Evolutionary conservation across 305 asterid genomes (phyloP).

Genomic region (Coffea humblotiana): DNA sequence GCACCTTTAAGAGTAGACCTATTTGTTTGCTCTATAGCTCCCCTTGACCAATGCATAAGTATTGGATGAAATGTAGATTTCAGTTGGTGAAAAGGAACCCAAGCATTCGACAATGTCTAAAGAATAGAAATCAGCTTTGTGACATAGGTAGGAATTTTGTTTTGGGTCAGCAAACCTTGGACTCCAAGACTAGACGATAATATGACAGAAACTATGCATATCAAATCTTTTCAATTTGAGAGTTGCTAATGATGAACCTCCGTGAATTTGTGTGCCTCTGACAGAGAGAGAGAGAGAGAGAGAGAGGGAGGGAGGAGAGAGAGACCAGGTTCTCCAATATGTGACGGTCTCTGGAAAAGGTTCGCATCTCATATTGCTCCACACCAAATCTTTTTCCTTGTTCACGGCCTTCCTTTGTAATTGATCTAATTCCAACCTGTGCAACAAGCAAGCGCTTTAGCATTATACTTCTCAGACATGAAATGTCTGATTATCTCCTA

Average conservation of each 20-base stretch:
- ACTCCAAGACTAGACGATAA: neutral
- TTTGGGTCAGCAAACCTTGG: neutral
- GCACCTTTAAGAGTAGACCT: neutral
- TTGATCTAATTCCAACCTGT: slow-evolving; percentile 97
- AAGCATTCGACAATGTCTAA: neutral
- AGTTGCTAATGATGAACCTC: neutral
- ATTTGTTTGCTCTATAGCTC: neutral
- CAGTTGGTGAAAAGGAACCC: neutral
- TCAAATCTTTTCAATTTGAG: neutral
- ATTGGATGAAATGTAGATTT: neutral
- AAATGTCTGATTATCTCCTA: neutral
- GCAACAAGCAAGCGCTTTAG: slow-evolving; percentile 5
- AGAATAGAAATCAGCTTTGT: neutral
- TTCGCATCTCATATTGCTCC: slow-evolving; percentile 96
- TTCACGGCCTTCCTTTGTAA: slow-evolving; percentile 88
- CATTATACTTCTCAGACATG: neutral
- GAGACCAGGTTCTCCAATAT: slow-evolving; percentile 79
- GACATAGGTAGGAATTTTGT: neutral
- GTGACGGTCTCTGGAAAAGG: slow-evolving; percentile 77
- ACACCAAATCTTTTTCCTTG: slow-evolving; percentile 96
- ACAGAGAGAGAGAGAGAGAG: neutral
- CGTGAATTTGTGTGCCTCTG: neutral
- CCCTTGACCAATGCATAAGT: neutral
- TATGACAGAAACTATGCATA: neutral
- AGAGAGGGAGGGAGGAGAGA: slow-evolving; percentile 22